Conservation (phyloP, 305 asterid genomes). For the Solanum hybrid region DNA sequence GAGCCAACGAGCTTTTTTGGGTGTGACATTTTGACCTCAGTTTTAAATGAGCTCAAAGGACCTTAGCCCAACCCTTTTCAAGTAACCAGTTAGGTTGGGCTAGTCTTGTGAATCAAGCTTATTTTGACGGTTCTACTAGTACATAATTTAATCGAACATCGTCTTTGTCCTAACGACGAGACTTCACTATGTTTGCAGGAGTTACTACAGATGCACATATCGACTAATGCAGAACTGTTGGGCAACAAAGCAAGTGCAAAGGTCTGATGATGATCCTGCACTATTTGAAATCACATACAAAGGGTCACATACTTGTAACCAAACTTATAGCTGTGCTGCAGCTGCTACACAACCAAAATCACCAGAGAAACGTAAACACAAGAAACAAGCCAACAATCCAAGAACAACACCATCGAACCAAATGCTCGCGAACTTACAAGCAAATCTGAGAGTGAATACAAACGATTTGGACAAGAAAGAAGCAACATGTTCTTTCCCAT, state of each 20-base stretch:
- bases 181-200: conserved; percentile 35
- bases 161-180: background rate
- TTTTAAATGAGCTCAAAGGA: too few relatives aligned
- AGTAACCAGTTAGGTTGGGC: background rate
- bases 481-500: conserved; percentile 35
- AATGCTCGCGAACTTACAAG: conserved; percentile 31
- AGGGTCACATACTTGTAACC: conserved; percentile 62
- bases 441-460: conserved; percentile 55
- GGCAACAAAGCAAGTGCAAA: conserved; percentile 93
- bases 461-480: conserved; percentile 31
- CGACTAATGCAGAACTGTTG: conserved; percentile 49
- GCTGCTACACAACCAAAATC: conserved; percentile 7
- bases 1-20: background rate
- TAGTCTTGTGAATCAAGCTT: background rate
- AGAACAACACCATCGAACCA: conserved; percentile 27
- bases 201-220: conserved; percentile 86
- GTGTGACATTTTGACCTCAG: background rate
- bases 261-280: conserved; percentile 76
- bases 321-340: conserved; percentile 8
- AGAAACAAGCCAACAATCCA: conserved; percentile 13
- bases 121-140: background rate
- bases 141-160: conserved; percentile 12
- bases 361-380: conserved; percentile 36
- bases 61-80: background rate
- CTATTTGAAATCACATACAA: conserved; percentile 65